Base-by-base conservation (phyloP, 2,329 filamentous ascomycete species). In the Rasamsonia emersonii region DNA sequence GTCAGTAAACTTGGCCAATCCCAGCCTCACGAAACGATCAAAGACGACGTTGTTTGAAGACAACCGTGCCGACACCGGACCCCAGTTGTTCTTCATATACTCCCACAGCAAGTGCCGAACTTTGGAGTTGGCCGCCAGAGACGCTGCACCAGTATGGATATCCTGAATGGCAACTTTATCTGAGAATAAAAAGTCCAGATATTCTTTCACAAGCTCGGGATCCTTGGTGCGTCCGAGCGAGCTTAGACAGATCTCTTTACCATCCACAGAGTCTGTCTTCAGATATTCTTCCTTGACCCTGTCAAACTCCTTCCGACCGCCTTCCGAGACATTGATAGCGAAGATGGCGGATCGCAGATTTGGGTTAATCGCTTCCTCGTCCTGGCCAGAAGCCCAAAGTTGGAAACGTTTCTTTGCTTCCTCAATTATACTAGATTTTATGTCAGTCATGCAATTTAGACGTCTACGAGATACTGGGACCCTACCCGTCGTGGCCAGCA, bases 61-160 rank as follows among this genome's bases (percentile, higher is more conserved):
- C 33, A 96, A 70, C 57, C 81, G 82, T 38, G 75, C 64, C 32
- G 79, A 71, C 26, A 93, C 73, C 20, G 72, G 67, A 18, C 75
- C 69, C 83, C 89, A 98, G 63, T 94, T 80, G 25, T 73, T 68
- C 62, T 88, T 85, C 51, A 95, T 73, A 60, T 82, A 94, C 32
- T 79, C 67, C 91, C 91, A 98, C 36, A 93, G 74, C 26, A 79
- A 66, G 26, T 70, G 62, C n/a, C 88, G 80, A 3, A 77, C 80
- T 39, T 75, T 71, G 6, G 77, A 67, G 62, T 95, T 95, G 41
- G 65, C 69, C 3, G 82, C 77, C 17, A 98, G 65, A 1, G 78
- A 73, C 29, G 71, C 67, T n/a, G 79, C 80, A 18, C 86, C 81
- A 9, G 79, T 80, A 64, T 96, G 89, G 59, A 91, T 76, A 57